Conservation (phyloP, 208 protist genomes). For the Leishmania gerbilli region DNA sequence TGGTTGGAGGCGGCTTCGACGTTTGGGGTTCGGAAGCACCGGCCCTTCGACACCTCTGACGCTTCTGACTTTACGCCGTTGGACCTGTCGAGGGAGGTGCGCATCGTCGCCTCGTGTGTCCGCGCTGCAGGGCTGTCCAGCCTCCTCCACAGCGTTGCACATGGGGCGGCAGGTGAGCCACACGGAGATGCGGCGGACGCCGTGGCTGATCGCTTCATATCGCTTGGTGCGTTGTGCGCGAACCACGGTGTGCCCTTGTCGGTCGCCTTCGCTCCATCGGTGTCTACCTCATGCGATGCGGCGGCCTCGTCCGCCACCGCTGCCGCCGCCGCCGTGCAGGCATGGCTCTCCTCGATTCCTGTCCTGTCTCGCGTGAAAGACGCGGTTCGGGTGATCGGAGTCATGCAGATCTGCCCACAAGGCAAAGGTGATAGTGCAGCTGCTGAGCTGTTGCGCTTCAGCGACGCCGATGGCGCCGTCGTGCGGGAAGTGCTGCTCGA, state of each 20-base stretch:
- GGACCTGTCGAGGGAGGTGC: conserved; percentile 62
- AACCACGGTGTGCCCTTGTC: conserved; percentile 68
- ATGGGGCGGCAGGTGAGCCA: background rate
- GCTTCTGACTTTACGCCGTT: conserved; percentile 61
- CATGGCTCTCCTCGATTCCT: conserved; percentile 17
- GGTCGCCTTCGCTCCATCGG: conserved; percentile 32
- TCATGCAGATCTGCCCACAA: conserved; percentile 20
- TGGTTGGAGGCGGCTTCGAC: conserved; percentile 87
- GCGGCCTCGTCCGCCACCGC: background rate
- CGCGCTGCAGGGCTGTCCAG: background rate
- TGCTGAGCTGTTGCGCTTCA: background rate
- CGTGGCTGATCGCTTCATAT: conserved; percentile 49
- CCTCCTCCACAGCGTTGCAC: background rate
- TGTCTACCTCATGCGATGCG: background rate
- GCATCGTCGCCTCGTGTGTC: conserved; percentile 44
- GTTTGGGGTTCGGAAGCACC: conserved; percentile 69
- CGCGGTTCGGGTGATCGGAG: conserved; percentile 55
- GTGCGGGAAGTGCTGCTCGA: conserved; percentile 25
- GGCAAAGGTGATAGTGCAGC: background rate
- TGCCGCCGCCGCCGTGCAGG: background rate
- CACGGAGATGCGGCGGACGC: background rate
- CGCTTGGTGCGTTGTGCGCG: conserved; percentile 62
- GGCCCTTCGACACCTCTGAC: conserved; percentile 55
- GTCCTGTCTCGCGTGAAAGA: conserved; percentile 25
- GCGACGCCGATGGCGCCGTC: conserved; percentile 12